These are phyloP conservation scores for Ocimum tenuiflorum DNA, from an alignment of 257 asterid species.

Conservation along the genomic window DNA sequence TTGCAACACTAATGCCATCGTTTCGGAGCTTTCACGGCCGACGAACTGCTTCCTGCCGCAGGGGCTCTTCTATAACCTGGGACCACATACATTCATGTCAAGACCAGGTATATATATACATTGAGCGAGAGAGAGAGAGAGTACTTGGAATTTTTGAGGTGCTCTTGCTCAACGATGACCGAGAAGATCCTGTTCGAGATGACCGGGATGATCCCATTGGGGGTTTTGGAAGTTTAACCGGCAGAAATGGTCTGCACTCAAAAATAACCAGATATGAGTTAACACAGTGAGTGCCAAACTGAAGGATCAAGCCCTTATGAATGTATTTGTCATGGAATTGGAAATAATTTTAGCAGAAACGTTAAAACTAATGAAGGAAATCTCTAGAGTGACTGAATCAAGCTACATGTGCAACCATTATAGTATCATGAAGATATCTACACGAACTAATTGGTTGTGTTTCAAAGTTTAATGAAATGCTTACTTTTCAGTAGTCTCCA, in stretches of 20 bases:
- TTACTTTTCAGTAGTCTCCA: slow-evolving; percentile 56
- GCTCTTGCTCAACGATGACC: slow-evolving; percentile 43
- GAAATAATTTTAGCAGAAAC: not conserved
- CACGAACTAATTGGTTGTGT: not conserved
- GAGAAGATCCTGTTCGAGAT: slow-evolving; percentile 39
- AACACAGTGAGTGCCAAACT: not conserved
- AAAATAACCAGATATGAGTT: slow-evolving; percentile 7
- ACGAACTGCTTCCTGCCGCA: slow-evolving; percentile 35
- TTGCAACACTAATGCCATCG: slow-evolving; percentile 38
- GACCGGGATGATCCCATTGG: slow-evolving; percentile 22
- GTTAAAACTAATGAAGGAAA: not conserved
- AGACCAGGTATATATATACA: not conserved
- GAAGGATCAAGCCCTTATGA: not conserved
- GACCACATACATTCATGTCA: slow-evolving; percentile 4
- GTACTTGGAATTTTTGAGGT: slow-evolving; percentile 59
- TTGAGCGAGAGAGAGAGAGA: not conserved
- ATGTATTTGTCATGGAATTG: not conserved
- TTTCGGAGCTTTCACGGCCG: slow-evolving; percentile 39
- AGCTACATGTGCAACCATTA: not conserved
- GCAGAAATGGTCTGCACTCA: slow-evolving; percentile 37
- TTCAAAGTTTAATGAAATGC: slow-evolving; percentile 20
- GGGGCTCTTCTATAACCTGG: slow-evolving; percentile 47
- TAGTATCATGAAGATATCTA: not conserved
- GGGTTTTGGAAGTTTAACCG: slow-evolving; percentile 55
- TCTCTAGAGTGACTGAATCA: not conserved